A percentile compares a stretch with the other conserved stretches of the same genome.
Evolutionary conservation across 1,284 basidiomycete species (phyloP).

Genomic region (Thelephora terrestris): DNA sequence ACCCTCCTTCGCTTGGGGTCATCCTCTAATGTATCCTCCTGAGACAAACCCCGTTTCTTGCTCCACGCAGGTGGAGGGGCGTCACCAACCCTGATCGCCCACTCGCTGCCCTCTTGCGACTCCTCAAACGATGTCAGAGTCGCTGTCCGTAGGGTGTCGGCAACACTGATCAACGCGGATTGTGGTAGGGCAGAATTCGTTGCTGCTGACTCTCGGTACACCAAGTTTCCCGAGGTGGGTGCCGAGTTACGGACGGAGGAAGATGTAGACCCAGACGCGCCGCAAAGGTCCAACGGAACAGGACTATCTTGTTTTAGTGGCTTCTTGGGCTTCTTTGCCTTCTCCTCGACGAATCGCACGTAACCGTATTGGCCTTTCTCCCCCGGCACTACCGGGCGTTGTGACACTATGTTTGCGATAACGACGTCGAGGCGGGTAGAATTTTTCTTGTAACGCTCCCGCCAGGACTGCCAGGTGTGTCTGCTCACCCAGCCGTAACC

Average conservation of each 20-base stretch:
- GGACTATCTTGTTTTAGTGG: constrained; percentile 21
- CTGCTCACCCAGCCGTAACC: constrained; percentile 68
- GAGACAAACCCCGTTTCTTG: constrained; percentile 33
- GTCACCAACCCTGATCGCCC: constrained; percentile 53
- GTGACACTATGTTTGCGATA: constrained; percentile 54
- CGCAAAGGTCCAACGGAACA: constrained; percentile 8
- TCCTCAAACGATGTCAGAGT: constrained; percentile 40
- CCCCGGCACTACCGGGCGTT: constrained; percentile 51
- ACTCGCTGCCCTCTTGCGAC: constrained; percentile 44
- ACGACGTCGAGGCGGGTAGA: constrained; percentile 48
- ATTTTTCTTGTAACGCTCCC: constrained; percentile 78
- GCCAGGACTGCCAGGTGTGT: constrained; percentile 84
- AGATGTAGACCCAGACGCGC: constrained; percentile 8
- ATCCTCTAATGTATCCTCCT: constrained; percentile 24
- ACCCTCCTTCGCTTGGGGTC: constrained; percentile 16
- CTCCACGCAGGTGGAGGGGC: constrained; percentile 59
- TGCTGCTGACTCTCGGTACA: constrained; percentile 11
- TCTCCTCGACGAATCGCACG: constrained; percentile 59
- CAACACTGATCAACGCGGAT: neutral
- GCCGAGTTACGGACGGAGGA: constrained; percentile 5
- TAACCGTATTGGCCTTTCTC: constrained; percentile 73
- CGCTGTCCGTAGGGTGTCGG: constrained; percentile 15
- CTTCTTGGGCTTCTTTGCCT: constrained; percentile 44
- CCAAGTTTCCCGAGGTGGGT: constrained; percentile 12
- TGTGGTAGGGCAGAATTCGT: constrained; percentile 17